Base-by-base conservation (phyloP, 768 basidiomycete genomes). In the Mrakia frigida region DNA sequence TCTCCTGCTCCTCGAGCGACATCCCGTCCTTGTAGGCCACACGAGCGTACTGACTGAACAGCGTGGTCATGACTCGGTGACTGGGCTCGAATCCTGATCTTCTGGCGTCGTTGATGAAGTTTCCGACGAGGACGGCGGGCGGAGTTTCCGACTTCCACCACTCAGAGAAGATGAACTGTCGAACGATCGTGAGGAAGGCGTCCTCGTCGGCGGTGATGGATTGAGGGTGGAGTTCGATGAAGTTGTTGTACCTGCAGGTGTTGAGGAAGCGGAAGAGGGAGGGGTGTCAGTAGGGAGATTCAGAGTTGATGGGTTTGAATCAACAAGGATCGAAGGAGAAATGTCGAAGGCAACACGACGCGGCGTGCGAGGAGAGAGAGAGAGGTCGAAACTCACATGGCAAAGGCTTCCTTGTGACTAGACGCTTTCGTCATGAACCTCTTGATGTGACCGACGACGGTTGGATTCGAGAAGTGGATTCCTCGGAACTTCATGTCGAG, bases 91-190 rank as follows among this genome's bases (percentile, higher is more conserved):
- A 68, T 25, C 76, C 76, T 1, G 70, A 61, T 18, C 76, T 46
- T 9, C 76, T 35, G 63, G 71, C 63, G 70, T 77, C 76, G 63
- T 35, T 72, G 39, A 77, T 73, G 52, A 77, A 63, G 60, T 73
- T 50, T 33, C 63, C 35, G n/a, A 77, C 37, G 23, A 52, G 53
- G 10, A 31, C 35, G 31, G 70, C 61, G 6, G 41, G 25, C n/a
- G 76, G 63, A 4, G 46, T 25, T 35, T 67, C 31, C 53, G 25
- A 21, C 13, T 71, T 67, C 25, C 46, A 25, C 21, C 31, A 61
- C 70, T 63, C 50, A 6, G 46, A 52, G 39, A 65, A 71, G 25
- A 77, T 68, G 41, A 77, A 72, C 25, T 61, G 60, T 9, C 60
- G 53, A 37, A 61, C 60, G 70, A 77, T 46, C 6, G 60, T 33